phyloP scores from a whole-genome alignment of 495 filamentous ascomycete species.

The Penicillium silybi region DNA sequence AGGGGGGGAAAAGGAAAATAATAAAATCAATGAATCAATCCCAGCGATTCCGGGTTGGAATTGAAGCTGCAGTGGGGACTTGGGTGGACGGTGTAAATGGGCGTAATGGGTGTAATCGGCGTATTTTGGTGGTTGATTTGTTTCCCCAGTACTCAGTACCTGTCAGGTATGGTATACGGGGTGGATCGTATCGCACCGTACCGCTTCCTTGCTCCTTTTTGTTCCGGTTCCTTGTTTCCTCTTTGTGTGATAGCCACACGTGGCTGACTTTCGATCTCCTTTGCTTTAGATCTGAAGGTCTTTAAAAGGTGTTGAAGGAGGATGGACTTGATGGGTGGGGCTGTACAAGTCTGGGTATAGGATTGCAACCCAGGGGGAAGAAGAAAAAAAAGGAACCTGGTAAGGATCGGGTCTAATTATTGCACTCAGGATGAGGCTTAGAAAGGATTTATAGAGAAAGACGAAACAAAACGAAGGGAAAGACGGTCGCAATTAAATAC shows the following conservation, averaged over 20 bases:
- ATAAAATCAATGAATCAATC: conserved; percentile 30
- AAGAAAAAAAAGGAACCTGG: background rate
- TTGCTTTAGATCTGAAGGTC: background rate
- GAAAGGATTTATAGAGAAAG: background rate
- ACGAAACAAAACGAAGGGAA: background rate
- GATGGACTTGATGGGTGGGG: background rate
- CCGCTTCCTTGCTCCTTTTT: background rate
- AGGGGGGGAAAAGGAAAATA: conserved; percentile 19
- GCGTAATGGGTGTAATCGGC: background rate
- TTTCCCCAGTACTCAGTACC: conserved; percentile 3
- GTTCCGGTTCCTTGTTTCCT: background rate
- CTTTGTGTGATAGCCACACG: background rate
- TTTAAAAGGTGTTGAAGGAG: too few relatives aligned
- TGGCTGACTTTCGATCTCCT: background rate
- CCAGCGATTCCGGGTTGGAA: conserved; percentile 19
- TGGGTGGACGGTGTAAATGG: background rate
- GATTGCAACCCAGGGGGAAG: background rate
- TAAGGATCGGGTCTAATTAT: background rate
- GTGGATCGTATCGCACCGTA: background rate
- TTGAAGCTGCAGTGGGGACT: conserved; percentile 31
- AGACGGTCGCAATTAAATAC: conserved; percentile 10
- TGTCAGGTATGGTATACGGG: conserved; percentile 4
- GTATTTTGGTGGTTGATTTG: too few relatives aligned
- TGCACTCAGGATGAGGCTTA: conserved; percentile 9
- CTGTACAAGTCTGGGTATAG: background rate